Evolutionary conservation across 2,329 filamentous ascomycete genomes (phyloP), one percentile per base, ranked within the genome.

Genomic region (Ceratocystis albifundus): DNA sequence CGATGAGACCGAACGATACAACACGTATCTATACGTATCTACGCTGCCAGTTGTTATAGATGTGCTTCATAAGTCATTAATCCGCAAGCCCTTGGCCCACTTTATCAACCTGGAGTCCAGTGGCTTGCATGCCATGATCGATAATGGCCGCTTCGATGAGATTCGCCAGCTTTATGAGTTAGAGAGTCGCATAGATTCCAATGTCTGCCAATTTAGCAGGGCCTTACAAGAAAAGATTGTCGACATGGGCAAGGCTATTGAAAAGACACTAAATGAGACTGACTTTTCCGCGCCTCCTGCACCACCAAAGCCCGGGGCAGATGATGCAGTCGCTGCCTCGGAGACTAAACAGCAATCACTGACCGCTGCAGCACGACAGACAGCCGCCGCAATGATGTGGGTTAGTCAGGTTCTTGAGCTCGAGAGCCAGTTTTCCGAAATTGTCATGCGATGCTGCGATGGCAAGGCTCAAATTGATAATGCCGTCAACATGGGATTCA

Each of bases 321-420:
- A 75, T 66, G 69, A 77, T 53, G 78, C 79, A 30, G 2, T 78
- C 82, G 12, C n/a, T n/a, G 5, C 45, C 8, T 1, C 55, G 45
- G 53, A 65, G 41, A 80, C 22, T 50, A 50, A 45, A 30, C 46
- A 48, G 12, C 30, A 32, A 20, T 20, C 53, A 17, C 57, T 45
- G 0, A 61, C 30, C 6, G 78, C 83, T 0, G 78, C 86, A 6
- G 92, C 90, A 32, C 88, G 90, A 73, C 88, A 92, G 72, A 97
- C 94, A 0, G 83, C 85, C 0, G 88, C 91, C 1, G 94, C 94
- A 0, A 88, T 97, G 71, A 90, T 89, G 72, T 99, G 94, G 94
- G 93, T 97, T 1, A 90, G 96, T 71, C 91, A 96, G 71, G 89
- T 97, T 1, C 78, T 99, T 61, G 76, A 77, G 20, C 79, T 99